Evolutionary conservation across 345 rosid species (phyloP).

Genomic region (Crucihimalaya himalaica): DNA sequence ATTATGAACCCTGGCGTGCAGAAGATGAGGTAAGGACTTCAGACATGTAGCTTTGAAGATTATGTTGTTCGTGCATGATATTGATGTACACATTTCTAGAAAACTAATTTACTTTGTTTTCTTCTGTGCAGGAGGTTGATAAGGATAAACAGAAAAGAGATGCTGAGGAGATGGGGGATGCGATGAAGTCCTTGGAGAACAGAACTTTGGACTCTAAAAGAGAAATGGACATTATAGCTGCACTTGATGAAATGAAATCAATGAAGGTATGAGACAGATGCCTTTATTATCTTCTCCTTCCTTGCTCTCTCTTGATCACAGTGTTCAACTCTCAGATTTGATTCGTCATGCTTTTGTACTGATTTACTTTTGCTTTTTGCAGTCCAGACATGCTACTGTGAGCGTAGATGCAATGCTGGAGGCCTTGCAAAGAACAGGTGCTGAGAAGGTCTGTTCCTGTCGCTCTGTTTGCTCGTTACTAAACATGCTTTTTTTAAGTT

Average conservation of each 20-base stretch:
- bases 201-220: conserved; percentile 86
- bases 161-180: conserved; percentile 93
- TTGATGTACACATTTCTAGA: neutral
- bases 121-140: conserved; percentile 50
- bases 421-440: conserved; percentile 75
- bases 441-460: conserved; percentile 51
- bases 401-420: conserved; percentile 93
- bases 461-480: conserved; percentile 13
- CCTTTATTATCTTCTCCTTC: neutral
- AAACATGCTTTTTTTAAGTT: neutral
- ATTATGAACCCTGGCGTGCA: conserved; percentile 96
- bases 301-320: neutral
- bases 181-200: conserved; percentile 93
- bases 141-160: conserved; percentile 60
- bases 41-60: conserved; percentile 13
- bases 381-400: conserved; percentile 91
- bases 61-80: neutral
- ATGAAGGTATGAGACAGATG: conserved; percentile 54
- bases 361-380: conserved; percentile 32
- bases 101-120: conserved; percentile 10
- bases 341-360: conserved; percentile 1
- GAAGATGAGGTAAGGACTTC: conserved; percentile 67
- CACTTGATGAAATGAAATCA: conserved; percentile 92
- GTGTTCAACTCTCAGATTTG: neutral
- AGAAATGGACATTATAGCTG: conserved; percentile 94